These are phyloP conservation scores for Lepiota venenata DNA, from an alignment of 768 basidiomycete species.

Conservation along the genomic window DNA sequence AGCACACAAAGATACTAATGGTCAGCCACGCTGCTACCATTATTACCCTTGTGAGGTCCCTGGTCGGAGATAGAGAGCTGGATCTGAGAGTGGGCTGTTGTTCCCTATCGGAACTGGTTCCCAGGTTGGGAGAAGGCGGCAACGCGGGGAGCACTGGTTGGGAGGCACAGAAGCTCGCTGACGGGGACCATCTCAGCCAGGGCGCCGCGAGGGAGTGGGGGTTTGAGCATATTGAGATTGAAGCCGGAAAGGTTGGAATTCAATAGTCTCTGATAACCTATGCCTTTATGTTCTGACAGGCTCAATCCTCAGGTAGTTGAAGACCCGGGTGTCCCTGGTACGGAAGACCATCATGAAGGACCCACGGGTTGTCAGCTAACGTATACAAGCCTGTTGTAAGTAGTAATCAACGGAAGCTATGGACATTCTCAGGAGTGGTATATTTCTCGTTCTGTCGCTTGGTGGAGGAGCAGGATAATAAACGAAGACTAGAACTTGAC, in stretches of 20 bases:
- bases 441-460: constrained; percentile 1
- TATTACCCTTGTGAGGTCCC: constrained; percentile 59
- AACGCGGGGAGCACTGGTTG: constrained; percentile 26
- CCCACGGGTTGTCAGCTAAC: constrained; percentile 51
- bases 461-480: not conserved
- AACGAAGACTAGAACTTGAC: constrained; percentile 45
- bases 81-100: constrained; percentile 73
- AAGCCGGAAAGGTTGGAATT: constrained; percentile 44
- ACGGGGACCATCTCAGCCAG: constrained; percentile 55
- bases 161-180: constrained; percentile 44
- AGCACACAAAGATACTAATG: constrained; percentile 53
- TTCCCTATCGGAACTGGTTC: constrained; percentile 56
- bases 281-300: constrained; percentile 1
- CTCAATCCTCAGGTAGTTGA: constrained; percentile 52
- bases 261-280: not conserved
- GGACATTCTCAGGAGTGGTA: not conserved
- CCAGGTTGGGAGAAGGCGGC: constrained; percentile 22
- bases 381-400: constrained; percentile 34
- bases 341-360: constrained; percentile 55
- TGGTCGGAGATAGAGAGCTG: constrained; percentile 49
- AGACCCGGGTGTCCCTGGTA: constrained; percentile 66
- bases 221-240: constrained; percentile 66
- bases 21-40: constrained; percentile 75
- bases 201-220: constrained; percentile 75
- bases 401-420: not conserved